Evolutionary conservation across 2,329 filamentous ascomycete species (phyloP).

Genomic region (Epichloe uncinata): DNA sequence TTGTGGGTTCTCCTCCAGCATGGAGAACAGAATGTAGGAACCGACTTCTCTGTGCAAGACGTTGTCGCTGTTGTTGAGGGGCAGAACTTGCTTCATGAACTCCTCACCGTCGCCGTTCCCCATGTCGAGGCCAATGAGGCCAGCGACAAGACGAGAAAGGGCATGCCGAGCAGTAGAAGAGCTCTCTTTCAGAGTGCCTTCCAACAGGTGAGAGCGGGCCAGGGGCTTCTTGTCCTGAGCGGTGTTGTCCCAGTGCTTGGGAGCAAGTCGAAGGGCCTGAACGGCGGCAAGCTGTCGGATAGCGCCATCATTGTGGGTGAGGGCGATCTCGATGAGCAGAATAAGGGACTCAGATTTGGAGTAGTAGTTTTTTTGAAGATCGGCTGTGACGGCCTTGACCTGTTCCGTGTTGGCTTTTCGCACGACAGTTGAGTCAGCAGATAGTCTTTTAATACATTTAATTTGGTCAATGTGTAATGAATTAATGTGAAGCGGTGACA

Average conservation of each 20-base stretch:
- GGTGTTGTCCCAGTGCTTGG: conserved; percentile 74
- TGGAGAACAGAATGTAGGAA: conserved; percentile 84
- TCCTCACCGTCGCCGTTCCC: conserved; percentile 62
- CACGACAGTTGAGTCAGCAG: conserved; percentile 21
- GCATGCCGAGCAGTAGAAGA: conserved; percentile 70
- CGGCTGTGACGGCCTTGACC: conserved; percentile 79
- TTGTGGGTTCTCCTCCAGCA: conserved; percentile 78
- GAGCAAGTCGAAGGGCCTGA: conserved; percentile 69
- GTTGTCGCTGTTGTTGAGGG: conserved; percentile 61
- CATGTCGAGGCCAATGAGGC: conserved; percentile 76
- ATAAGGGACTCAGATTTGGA: conserved; percentile 71
- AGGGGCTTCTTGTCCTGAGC: conserved; percentile 62
- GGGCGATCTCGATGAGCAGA: conserved; percentile 76
- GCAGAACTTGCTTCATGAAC: conserved; percentile 64
- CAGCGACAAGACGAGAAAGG: conserved; percentile 74
- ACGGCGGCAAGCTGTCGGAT: conserved; percentile 86
- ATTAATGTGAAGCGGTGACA: too few species aligned
- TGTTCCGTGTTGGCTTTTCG: conserved; percentile 68
- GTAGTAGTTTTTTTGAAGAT: conserved; percentile 90
- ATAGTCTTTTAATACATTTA: not conserved
- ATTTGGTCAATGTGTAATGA: too few species aligned
- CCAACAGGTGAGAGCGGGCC: conserved; percentile 70
- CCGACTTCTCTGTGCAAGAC: conserved; percentile 78
- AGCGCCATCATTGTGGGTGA: conserved; percentile 57
- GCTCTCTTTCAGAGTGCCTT: conserved; percentile 70